These are phyloP conservation scores for Gloeostereum incarnatum DNA, from an alignment of 768 basidiomycete species.

Conservation along the genomic window DNA sequence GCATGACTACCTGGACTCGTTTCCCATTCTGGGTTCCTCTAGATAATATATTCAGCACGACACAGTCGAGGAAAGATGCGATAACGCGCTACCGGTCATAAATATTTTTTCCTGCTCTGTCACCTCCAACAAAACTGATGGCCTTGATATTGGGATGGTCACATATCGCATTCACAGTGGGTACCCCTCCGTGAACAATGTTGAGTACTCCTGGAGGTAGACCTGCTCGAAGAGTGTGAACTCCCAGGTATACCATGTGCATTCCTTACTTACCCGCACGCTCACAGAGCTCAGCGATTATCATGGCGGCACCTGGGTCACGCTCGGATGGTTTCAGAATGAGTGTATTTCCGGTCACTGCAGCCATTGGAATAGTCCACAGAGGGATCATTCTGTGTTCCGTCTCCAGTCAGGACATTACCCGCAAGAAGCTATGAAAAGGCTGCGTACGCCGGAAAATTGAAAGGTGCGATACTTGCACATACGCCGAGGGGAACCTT, in stretches of 20 bases:
- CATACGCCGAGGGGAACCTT: slow-evolving; percentile 83
- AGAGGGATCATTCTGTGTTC: slow-evolving; percentile 81
- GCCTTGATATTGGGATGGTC: slow-evolving; percentile 88
- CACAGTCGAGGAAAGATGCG: background rate
- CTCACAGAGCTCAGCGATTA: slow-evolving; percentile 91
- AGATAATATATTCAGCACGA: slow-evolving; percentile 6
- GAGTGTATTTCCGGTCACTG: slow-evolving; percentile 87
- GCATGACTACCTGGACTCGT: slow-evolving; percentile 57
- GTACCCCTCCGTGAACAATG: slow-evolving; percentile 82
- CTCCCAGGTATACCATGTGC: background rate
- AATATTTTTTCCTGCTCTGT: slow-evolving; percentile 89
- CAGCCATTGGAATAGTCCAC: slow-evolving; percentile 90
- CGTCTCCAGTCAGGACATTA: slow-evolving; percentile 3
- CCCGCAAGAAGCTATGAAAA: slow-evolving; percentile 2
- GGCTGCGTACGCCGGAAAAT: slow-evolving; percentile 70
- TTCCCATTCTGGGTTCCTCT: slow-evolving; percentile 85
- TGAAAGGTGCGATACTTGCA: slow-evolving; percentile 80
- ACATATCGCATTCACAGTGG: slow-evolving; percentile 90
- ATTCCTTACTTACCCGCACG: slow-evolving; percentile 49
- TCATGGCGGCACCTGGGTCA: slow-evolving; percentile 96
- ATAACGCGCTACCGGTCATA: slow-evolving; percentile 70
- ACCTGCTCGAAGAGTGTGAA: slow-evolving; percentile 25
- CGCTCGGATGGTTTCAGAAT: slow-evolving; percentile 95
- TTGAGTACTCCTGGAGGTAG: slow-evolving; percentile 86
- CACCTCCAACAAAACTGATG: slow-evolving; percentile 94